Evolutionary conservation across 306 rosid species (phyloP).

Genomic region (Rosa chinensis): DNA sequence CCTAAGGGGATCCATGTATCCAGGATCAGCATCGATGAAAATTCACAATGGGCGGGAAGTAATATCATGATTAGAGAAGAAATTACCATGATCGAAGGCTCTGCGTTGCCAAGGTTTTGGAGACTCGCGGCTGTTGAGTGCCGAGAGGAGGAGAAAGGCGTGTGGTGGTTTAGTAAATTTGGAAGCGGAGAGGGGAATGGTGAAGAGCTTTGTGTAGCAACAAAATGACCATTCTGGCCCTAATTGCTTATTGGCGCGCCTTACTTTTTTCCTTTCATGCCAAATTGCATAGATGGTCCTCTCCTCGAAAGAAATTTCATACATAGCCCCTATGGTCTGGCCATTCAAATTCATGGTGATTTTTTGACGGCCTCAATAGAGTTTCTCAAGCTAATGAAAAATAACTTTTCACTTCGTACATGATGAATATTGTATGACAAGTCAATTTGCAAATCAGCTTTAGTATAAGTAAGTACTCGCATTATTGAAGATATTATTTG

Average conservation of each 20-base stretch:
- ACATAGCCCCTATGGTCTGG: not conserved
- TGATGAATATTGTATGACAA: too few species aligned
- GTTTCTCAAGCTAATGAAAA: too few species aligned
- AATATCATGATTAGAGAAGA: not conserved
- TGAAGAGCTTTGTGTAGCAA: not conserved
- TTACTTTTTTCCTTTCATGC: not conserved
- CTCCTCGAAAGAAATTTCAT: not conserved
- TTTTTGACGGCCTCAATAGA: too few species aligned
- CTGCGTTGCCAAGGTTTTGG: not conserved
- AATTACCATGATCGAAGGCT: constrained; percentile 22
- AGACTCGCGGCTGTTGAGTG: constrained; percentile 4
- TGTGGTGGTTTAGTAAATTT: not conserved
- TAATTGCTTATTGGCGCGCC: not conserved
- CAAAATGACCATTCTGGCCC: constrained; percentile 14
- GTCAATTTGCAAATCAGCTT: too few species aligned
- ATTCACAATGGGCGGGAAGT: not conserved
- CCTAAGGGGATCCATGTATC: constrained; percentile 6
- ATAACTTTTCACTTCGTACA: too few species aligned
- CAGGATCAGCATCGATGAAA: not conserved
- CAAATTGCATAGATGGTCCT: too few species aligned
- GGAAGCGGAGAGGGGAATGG: not conserved
- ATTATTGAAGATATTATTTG: too few species aligned
- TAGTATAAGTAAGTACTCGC: too few species aligned
- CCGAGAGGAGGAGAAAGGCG: not conserved
- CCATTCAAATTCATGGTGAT: not conserved